Evolutionary conservation across 164 flowering plant genomes (phyloP).

Genomic region (Akebia trifoliata): DNA sequence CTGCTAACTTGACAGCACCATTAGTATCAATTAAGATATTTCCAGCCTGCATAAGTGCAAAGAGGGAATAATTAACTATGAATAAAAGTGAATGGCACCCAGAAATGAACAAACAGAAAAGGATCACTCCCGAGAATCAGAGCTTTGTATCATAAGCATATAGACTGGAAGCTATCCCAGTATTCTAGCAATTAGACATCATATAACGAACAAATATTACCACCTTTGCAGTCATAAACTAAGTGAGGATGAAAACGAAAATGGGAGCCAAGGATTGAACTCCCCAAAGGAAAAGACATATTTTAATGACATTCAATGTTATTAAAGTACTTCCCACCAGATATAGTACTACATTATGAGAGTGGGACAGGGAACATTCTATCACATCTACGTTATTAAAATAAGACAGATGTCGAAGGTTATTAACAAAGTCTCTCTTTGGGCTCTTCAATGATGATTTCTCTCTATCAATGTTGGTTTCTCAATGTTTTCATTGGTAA

Average conservation of each 20-base stretch:
- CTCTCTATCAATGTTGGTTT: too few species aligned
- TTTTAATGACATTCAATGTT: too few species aligned
- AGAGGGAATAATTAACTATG: neutral
- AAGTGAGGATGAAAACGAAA: neutral
- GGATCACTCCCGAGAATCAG: neutral
- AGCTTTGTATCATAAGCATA: neutral
- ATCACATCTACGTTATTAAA: too few species aligned
- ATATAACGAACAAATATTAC: neutral
- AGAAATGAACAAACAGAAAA: constrained; percentile 6
- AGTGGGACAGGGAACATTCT: too few species aligned
- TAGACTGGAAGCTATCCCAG: neutral
- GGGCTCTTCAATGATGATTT: too few species aligned
- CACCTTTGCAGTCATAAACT: neutral
- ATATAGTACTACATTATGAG: too few species aligned
- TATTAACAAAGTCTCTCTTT: too few species aligned
- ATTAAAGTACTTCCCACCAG: too few species aligned
- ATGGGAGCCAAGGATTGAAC: too few species aligned
- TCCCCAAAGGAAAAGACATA: too few species aligned
- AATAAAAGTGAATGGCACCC: neutral
- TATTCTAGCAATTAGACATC: neutral
- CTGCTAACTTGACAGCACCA: constrained; percentile 85
- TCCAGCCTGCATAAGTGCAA: constrained; percentile 65
- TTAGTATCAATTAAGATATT: constrained; percentile 75
- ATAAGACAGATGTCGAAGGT: too few species aligned
- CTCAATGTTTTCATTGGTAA: too few species aligned